phyloP scores from a whole-genome alignment of 805 yeast species.

The Pichia thaimueangensis region DNA sequence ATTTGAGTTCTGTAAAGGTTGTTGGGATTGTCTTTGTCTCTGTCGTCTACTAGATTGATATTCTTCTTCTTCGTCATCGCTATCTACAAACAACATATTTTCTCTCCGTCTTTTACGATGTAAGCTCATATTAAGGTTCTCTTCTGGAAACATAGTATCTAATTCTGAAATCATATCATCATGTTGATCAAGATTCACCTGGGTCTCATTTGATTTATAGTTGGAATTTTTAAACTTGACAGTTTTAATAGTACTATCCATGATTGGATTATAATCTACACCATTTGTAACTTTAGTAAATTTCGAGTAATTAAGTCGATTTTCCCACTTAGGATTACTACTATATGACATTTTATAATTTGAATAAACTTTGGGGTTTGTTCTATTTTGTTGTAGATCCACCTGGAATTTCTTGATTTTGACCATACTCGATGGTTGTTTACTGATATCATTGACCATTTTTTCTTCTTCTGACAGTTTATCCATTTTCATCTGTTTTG shows the following conservation, averaged over 20 bases:
- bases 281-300: slow-evolving; percentile 13
- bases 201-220: slow-evolving; percentile 14
- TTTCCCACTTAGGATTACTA: slow-evolving; percentile 16
- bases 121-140: background rate
- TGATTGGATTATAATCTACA: slow-evolving; percentile 13
- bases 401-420: slow-evolving; percentile 15
- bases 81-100: slow-evolving; percentile 10
- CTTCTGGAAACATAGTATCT: slow-evolving; percentile 6
- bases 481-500: slow-evolving; percentile 14
- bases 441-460: background rate
- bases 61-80: slow-evolving; percentile 12
- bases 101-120: slow-evolving; percentile 4
- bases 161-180: slow-evolving; percentile 12
- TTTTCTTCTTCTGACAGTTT: slow-evolving; percentile 6
- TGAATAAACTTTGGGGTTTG: slow-evolving; percentile 2
- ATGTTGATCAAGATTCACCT: slow-evolving; percentile 8
- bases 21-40: no score
- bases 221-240: slow-evolving; percentile 15
- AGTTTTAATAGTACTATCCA: slow-evolving; percentile 18
- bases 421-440: background rate
- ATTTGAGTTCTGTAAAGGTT: no score
- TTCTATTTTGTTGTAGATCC: background rate
- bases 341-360: background rate
- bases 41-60: no score
- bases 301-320: slow-evolving; percentile 16